Evolutionary conservation across 768 basidiomycete genomes (phyloP).

Genomic region (Leccinum arenicola): DNA sequence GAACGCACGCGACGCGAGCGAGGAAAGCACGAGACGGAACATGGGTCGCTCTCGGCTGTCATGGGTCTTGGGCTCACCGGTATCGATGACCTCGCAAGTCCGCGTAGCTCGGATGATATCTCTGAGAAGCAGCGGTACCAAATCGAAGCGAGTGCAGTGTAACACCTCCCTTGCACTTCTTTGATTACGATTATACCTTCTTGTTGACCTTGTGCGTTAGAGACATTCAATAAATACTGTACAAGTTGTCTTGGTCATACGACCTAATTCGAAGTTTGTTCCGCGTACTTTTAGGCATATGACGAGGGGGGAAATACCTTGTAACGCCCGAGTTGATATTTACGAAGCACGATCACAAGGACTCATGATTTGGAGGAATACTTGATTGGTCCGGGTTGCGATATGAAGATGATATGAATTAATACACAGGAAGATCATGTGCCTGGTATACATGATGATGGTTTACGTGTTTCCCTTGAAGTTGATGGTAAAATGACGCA

Average conservation of each 20-base stretch:
- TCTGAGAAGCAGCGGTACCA: slow-evolving; percentile 10
- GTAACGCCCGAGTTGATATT: too few relatives aligned
- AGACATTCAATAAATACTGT: background rate
- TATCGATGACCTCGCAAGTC: slow-evolving; percentile 18
- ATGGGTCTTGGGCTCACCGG: slow-evolving; percentile 28
- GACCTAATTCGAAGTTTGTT: background rate
- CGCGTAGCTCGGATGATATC: slow-evolving; percentile 13
- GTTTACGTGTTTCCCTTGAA: background rate
- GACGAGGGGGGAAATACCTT: too few relatives aligned
- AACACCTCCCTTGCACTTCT: background rate
- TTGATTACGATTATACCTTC: background rate
- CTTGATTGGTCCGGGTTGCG: too few relatives aligned
- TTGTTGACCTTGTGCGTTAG: background rate
- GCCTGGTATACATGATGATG: background rate
- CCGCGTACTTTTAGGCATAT: too few relatives aligned
- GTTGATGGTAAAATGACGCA: background rate
- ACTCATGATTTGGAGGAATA: too few relatives aligned
- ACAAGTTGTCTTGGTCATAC: background rate
- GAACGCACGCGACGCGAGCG: slow-evolving; percentile 3
- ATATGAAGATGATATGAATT: background rate
- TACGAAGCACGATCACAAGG: background rate
- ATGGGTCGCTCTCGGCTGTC: slow-evolving; percentile 23
- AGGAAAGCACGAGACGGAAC: slow-evolving; percentile 11
- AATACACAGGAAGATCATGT: background rate
- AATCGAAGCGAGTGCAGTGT: background rate